A percentile compares a stretch with the other conserved stretches of the same genome.
Conservation (phyloP, 805 yeast genomes). For the Cyberlindnera mississippiensis region DNA sequence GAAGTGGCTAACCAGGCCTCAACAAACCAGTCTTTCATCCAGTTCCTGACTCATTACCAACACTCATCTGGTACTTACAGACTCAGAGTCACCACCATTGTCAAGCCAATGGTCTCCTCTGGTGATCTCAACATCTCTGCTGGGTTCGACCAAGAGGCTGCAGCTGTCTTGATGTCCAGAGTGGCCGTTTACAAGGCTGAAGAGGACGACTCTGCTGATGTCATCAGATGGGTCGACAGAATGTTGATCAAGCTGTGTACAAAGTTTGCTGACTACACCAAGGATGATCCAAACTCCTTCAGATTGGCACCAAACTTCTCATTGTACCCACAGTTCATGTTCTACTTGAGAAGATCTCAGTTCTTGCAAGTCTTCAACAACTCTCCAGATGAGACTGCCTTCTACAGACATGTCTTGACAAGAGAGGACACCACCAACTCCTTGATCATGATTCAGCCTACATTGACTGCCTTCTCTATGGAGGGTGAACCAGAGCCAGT, state of each 20-base stretch:
- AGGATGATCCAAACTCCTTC: constrained; percentile 45
- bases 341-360: constrained; percentile 62
- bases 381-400: constrained; percentile 71
- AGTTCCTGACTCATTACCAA: constrained; percentile 88
- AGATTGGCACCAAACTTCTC: constrained; percentile 46
- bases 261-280: constrained; percentile 44
- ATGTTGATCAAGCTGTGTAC: constrained; percentile 43
- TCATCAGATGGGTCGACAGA: constrained; percentile 48
- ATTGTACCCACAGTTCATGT: constrained; percentile 63
- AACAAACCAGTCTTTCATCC: constrained; percentile 51
- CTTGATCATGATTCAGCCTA: constrained; percentile 66
- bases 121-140: constrained; percentile 52
- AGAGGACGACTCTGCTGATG: constrained; percentile 34
- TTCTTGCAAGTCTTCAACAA: constrained; percentile 63
- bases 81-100: constrained; percentile 84
- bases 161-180: constrained; percentile 57
- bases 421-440: constrained; percentile 60
- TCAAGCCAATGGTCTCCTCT: constrained; percentile 53
- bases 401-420: constrained; percentile 56
- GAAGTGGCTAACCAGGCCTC: constrained; percentile 56
- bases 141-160: constrained; percentile 78
- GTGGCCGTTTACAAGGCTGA: constrained; percentile 38
- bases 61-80: constrained; percentile 92
- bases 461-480: constrained; percentile 52
- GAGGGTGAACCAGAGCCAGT: constrained; percentile 53